These are phyloP conservation scores for Selaginella tamariscina DNA, from an alignment of 75 land plant genomes.

Conservation along the genomic window DNA sequence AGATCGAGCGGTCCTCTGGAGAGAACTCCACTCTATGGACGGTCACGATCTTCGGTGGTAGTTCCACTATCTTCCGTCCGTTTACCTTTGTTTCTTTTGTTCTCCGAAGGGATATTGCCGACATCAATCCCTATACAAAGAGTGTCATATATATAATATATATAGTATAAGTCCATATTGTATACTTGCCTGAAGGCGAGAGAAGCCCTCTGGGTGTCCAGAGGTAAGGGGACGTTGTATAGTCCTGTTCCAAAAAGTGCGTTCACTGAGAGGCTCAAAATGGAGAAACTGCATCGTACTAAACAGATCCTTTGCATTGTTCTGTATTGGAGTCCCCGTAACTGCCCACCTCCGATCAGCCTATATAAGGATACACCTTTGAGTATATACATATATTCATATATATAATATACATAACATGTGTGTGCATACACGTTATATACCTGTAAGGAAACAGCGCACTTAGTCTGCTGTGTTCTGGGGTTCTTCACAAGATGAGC, in stretches of 20 bases:
- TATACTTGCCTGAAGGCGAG: conserved; percentile 55
- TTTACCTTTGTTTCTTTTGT: conserved; percentile 47
- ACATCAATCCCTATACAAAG: conserved; percentile 58
- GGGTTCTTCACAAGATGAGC: conserved; percentile 73
- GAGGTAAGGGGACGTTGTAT: conserved; percentile 51
- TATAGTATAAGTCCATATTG: too few relatives aligned
- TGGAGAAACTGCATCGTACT: conserved; percentile 67
- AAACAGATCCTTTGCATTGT: conserved; percentile 60
- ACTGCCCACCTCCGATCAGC: conserved; percentile 78
- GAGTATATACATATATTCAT: too few relatives aligned
- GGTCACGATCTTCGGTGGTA: conserved; percentile 57
- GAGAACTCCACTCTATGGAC: conserved; percentile 54
- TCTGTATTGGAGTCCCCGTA: conserved; percentile 95
- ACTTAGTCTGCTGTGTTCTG: conserved; percentile 46
- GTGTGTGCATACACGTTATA: too few relatives aligned
- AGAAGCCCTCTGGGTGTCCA: conserved; percentile 47
- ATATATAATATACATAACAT: too few relatives aligned
- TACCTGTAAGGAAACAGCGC: conserved; percentile 51
- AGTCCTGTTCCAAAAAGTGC: conserved; percentile 56
- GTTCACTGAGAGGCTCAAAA: conserved; percentile 73
- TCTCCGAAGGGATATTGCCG: conserved; percentile 66
- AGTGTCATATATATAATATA: neutral
- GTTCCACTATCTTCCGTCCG: conserved; percentile 41
- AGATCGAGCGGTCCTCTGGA: conserved; percentile 57
- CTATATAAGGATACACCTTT: too few relatives aligned